phyloP scores from a whole-genome alignment of 2,329 filamentous ascomycete species.

The Fusarium austroafricanum region DNA sequence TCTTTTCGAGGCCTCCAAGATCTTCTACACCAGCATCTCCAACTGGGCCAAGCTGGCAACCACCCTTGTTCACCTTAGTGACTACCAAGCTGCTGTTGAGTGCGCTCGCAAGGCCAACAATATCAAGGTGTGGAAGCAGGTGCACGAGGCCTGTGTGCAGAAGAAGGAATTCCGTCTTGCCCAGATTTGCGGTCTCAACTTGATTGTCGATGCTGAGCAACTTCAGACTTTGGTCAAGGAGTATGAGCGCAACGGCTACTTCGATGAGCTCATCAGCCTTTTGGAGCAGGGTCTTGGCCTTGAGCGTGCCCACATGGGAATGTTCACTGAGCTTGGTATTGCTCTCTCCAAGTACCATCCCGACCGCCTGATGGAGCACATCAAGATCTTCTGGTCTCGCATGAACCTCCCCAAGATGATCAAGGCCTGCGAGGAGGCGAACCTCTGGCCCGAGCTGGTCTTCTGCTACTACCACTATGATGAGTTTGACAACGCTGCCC shows the following conservation, averaged over 20 bases:
- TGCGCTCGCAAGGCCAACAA: conserved; percentile 99
- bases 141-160: conserved; percentile 92
- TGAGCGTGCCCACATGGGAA: conserved; percentile 93
- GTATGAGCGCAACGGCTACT: conserved; percentile 97
- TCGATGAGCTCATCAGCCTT: conserved; percentile 94
- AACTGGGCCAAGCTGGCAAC: conserved; percentile 99
- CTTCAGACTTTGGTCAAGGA: conserved; percentile 92
- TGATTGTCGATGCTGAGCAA: conserved; percentile 98
- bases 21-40: conserved; percentile 97
- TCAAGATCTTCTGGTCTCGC: conserved; percentile 97
- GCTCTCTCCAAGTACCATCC: conserved; percentile 95
- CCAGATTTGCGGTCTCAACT: conserved; percentile 97
- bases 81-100: conserved; percentile 98
- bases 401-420: conserved; percentile 99
- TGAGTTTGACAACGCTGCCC: conserved; percentile 95
- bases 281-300: conserved; percentile 95
- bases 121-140: conserved; percentile 99
- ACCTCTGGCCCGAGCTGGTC: conserved; percentile 96
- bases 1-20: conserved; percentile 95
- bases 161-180: conserved; percentile 99
- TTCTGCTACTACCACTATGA: conserved; percentile 99
- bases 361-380: conserved; percentile 96
- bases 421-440: conserved; percentile 89
- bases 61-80: conserved; percentile 94
- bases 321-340: conserved; percentile 95